phyloP scores from a whole-genome alignment of 495 filamentous ascomycete genomes.

The Aspergillus biplanus region DNA sequence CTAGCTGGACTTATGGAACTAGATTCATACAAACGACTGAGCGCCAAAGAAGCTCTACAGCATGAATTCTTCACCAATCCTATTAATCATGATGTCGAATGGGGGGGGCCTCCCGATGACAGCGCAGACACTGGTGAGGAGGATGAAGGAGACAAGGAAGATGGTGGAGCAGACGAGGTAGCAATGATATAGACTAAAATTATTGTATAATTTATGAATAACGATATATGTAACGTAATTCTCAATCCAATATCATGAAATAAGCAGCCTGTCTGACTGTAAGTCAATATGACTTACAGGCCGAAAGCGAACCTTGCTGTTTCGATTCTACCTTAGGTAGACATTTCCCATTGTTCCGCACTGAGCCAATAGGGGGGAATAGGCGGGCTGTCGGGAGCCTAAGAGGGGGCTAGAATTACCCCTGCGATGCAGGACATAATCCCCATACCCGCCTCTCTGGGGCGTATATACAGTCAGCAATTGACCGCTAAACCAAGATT shows the following conservation, averaged over 20 bases:
- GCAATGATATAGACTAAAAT: slow-evolving; percentile 42
- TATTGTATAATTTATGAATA: slow-evolving; percentile 25
- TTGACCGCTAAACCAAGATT: no score
- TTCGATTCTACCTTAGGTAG: no score
- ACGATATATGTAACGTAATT: slow-evolving; percentile 4
- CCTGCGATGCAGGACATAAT: no score
- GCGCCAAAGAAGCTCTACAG: slow-evolving; percentile 59
- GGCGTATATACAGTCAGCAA: neutral
- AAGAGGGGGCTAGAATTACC: no score
- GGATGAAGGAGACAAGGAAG: slow-evolving; percentile 34
- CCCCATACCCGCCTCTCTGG: neutral
- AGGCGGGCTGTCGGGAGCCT: no score
- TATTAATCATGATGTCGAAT: slow-evolving; percentile 50
- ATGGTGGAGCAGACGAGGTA: slow-evolving; percentile 49
- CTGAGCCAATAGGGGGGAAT: no score
- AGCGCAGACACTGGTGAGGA: slow-evolving; percentile 46
- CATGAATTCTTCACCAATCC: slow-evolving; percentile 68
- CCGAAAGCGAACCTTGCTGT: no score
- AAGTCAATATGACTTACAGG: no score
- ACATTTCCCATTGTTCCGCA: no score
- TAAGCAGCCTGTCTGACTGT: no score
- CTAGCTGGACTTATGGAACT: slow-evolving; percentile 67
- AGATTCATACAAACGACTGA: slow-evolving; percentile 59
- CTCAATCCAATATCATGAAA: no score
- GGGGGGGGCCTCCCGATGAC: slow-evolving; percentile 49